These are phyloP conservation scores for Neckera pumila DNA, from an alignment of 225 moss, liverwort and hornwort genomes.

Conservation along the genomic window DNA sequence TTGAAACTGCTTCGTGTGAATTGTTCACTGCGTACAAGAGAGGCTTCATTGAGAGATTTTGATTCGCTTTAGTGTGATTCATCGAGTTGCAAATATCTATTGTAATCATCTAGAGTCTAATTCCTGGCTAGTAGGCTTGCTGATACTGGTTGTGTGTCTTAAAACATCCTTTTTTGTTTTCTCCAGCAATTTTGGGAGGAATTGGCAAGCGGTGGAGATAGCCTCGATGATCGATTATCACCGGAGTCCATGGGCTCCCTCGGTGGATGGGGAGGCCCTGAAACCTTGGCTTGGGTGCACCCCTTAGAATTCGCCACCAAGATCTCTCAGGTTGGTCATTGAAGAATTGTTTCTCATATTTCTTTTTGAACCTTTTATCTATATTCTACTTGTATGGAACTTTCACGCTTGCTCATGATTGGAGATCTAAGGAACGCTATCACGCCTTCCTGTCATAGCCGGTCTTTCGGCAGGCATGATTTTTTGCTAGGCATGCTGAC, in stretches of 20 bases:
- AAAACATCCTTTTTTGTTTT: neutral
- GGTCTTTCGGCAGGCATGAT: neutral
- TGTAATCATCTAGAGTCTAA: neutral
- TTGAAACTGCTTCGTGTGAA: neutral
- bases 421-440: neutral
- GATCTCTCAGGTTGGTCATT: conserved; percentile 75
- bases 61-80: neutral
- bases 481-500: neutral
- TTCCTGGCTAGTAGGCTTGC: neutral
- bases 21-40: neutral
- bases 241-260: conserved; percentile 77
- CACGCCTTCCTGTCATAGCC: neutral
- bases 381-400: neutral
- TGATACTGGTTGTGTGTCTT: neutral
- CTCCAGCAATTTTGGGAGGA: conserved; percentile 77
- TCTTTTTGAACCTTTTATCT: neutral
- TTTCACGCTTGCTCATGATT: neutral
- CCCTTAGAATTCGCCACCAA: conserved; percentile 90
- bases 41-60: neutral
- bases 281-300: conserved; percentile 80
- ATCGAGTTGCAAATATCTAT: neutral
- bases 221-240: conserved; percentile 37
- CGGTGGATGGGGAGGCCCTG: conserved; percentile 82
- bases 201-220: conserved; percentile 31
- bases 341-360: neutral